Evolutionary conservation across 169 alveolate genomes (phyloP).

Genomic region (Plasmodium billcollinsi): DNA sequence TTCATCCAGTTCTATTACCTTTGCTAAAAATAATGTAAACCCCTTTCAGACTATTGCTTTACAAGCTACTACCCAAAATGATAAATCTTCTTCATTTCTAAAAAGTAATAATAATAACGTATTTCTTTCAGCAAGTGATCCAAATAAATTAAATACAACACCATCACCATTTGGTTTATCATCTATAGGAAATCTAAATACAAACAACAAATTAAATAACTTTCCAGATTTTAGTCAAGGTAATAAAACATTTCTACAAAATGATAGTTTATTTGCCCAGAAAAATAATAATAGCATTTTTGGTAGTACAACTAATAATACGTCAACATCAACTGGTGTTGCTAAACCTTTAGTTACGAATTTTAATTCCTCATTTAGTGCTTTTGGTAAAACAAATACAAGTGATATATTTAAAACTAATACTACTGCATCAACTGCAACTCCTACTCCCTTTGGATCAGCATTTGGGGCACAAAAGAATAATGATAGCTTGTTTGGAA

Average conservation of each 20-base stretch:
- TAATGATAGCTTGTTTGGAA: constrained; percentile 11
- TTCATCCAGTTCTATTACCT: constrained; percentile 64
- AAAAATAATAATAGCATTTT: constrained; percentile 21
- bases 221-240: constrained; percentile 27
- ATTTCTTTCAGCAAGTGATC: constrained; percentile 11
- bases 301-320: background rate
- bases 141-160: constrained; percentile 8
- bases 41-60: constrained; percentile 76
- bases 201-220: constrained; percentile 60
- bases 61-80: constrained; percentile 51
- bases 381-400: constrained; percentile 66
- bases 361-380: constrained; percentile 33
- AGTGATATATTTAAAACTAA: constrained; percentile 51
- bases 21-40: constrained; percentile 67
- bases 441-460: constrained; percentile 16
- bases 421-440: constrained; percentile 2
- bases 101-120: constrained; percentile 23
- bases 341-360: constrained; percentile 11
- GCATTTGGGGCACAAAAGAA: constrained; percentile 7
- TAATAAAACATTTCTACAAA: constrained; percentile 62
- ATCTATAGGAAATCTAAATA: constrained; percentile 1
- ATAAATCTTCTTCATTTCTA: constrained; percentile 25
- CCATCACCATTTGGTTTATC: constrained; percentile 44
- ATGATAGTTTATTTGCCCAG: constrained; percentile 38
- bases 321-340: background rate